Evolutionary conservation across 2,329 filamentous ascomycete genomes (phyloP).

Genomic region (Cercospora canescens): DNA sequence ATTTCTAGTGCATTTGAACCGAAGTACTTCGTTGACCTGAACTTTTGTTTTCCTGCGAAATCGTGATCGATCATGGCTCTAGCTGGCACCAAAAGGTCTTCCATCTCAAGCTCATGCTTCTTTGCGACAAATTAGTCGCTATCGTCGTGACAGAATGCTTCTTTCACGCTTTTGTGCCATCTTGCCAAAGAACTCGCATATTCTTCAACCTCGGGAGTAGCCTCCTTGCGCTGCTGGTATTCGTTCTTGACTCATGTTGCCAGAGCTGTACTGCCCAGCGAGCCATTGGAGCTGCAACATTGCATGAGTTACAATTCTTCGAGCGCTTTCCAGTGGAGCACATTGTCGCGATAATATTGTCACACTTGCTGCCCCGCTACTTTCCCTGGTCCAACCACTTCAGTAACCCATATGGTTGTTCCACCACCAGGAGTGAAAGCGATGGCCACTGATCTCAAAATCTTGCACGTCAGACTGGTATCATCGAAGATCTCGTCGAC

Average conservation of each 20-base stretch:
- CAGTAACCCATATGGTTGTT: background rate
- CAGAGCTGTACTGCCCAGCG: background rate
- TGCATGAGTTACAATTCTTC: background rate
- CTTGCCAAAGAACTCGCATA: background rate
- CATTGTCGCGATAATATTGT: background rate
- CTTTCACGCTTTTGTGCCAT: background rate
- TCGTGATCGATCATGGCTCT: too few species aligned
- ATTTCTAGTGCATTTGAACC: too few species aligned
- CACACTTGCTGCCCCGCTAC: background rate
- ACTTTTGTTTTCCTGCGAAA: too few species aligned
- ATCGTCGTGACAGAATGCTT: too few species aligned
- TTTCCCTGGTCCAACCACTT: background rate
- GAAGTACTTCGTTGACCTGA: too few species aligned
- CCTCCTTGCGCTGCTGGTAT: background rate
- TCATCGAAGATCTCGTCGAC: too few species aligned
- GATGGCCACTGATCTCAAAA: constrained; percentile 10
- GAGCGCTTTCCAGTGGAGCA: background rate
- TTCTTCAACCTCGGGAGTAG: background rate
- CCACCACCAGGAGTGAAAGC: background rate
- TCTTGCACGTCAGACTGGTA: too few species aligned
- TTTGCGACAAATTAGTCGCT: too few species aligned
- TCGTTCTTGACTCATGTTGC: constrained; percentile 3
- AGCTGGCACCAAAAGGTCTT: background rate
- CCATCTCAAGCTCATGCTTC: background rate
- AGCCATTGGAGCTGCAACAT: background rate